Conservation (phyloP, 345 rosid species). For the Linum lewisii region DNA sequence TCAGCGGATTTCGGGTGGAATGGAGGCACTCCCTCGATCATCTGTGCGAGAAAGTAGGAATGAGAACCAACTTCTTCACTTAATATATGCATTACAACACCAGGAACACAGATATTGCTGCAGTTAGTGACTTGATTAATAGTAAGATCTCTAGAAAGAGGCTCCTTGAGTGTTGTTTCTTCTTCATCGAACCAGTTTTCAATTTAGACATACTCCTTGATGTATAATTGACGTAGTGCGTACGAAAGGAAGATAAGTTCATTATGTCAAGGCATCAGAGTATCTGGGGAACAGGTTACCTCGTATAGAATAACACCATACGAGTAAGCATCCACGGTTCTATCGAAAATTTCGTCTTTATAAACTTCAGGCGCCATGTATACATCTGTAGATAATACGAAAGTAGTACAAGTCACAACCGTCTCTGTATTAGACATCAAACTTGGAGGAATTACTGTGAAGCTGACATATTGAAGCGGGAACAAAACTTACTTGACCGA, state of each 20-base stretch:
- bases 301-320: slow-evolving; percentile 77
- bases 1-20: slow-evolving; percentile 62
- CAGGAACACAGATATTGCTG: too few species aligned
- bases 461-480: too few species aligned
- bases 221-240: too few species aligned
- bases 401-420: slow-evolving; percentile 7
- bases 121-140: too few species aligned
- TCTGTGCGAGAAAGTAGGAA: slow-evolving; percentile 31
- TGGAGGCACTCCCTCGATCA: slow-evolving; percentile 77
- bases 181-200: too few species aligned
- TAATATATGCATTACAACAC: too few species aligned
- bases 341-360: slow-evolving; percentile 50
- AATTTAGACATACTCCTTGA: too few species aligned
- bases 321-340: slow-evolving; percentile 74
- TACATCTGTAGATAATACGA: slow-evolving; percentile 32
- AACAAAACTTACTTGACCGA: slow-evolving; percentile 44
- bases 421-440: neutral
- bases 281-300: slow-evolving; percentile 33
- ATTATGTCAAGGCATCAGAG: neutral
- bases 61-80: too few species aligned
- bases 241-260: neutral
- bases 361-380: slow-evolving; percentile 81
- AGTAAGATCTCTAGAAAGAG: too few species aligned
- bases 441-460: too few species aligned
- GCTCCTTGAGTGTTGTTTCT: too few species aligned